A percentile compares a stretch with the other conserved stretches of the same genome.
These are phyloP conservation scores for Arthrinium phaeospermum DNA, from an alignment of 2,329 filamentous ascomycete species.

Conservation along the genomic window DNA sequence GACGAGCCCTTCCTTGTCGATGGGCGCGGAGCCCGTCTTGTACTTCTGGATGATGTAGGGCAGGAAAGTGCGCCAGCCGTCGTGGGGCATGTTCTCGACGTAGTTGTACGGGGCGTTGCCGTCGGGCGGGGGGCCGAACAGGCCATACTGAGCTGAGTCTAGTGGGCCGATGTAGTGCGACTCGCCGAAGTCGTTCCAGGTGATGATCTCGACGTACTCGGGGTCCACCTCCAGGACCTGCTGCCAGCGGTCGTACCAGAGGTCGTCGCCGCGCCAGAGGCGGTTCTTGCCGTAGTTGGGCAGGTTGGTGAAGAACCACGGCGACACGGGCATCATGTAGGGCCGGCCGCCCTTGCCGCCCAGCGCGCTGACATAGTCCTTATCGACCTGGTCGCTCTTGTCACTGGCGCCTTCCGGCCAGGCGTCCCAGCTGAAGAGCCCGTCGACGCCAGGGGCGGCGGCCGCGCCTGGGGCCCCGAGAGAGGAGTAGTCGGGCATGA, in stretches of 20 bases:
- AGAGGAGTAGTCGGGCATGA: conserved; percentile 55
- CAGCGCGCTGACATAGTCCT: conserved; percentile 18
- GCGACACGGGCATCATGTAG: conserved; percentile 26
- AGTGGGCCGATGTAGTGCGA: conserved; percentile 56
- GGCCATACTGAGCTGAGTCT: background rate
- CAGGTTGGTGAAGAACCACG: conserved; percentile 24
- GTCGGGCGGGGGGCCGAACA: conserved; percentile 31
- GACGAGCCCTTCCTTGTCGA: conserved; percentile 40
- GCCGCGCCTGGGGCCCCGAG: conserved; percentile 40
- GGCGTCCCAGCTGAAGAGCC: conserved; percentile 34
- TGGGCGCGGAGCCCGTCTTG: conserved; percentile 47
- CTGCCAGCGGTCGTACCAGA: conserved; percentile 64
- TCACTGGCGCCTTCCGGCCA: background rate
- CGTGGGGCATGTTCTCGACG: conserved; percentile 13
- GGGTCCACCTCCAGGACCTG: conserved; percentile 56
- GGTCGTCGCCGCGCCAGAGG: conserved; percentile 58
- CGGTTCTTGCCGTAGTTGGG: conserved; percentile 59
- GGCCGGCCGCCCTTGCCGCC: conserved; percentile 18
- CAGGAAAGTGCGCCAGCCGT: conserved; percentile 11
- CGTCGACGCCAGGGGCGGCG: conserved; percentile 36
- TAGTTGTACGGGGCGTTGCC: conserved; percentile 7
- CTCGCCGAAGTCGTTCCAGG: conserved; percentile 65
- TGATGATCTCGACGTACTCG: conserved; percentile 46
- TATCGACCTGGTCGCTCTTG: conserved; percentile 18
- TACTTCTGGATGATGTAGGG: conserved; percentile 51